A percentile compares a stretch with the other conserved stretches of the same genome.
These are phyloP conservation scores for Limonomyces culmigenus DNA, from an alignment of 1,284 basidiomycete genomes.

Conservation along the genomic window DNA sequence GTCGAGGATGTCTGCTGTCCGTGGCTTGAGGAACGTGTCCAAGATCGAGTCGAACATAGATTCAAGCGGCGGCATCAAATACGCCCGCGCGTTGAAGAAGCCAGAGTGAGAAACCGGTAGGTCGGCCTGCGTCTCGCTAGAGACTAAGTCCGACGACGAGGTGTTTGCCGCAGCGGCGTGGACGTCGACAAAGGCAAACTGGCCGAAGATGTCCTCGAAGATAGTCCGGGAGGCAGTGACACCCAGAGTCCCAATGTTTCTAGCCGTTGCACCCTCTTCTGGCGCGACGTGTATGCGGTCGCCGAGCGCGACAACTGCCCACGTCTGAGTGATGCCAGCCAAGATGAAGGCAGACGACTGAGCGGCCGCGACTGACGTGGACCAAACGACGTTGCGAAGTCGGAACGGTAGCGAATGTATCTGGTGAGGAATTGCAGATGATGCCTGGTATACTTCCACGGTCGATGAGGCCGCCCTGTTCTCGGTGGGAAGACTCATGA, in stretches of 20 bases:
- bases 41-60: slow-evolving; percentile 63
- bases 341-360: slow-evolving; percentile 28
- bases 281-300: slow-evolving; percentile 26
- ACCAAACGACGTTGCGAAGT: slow-evolving; percentile 32
- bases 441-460: slow-evolving; percentile 10
- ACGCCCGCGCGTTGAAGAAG: slow-evolving; percentile 60
- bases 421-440: slow-evolving; percentile 24
- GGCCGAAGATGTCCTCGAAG: slow-evolving; percentile 77
- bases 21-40: slow-evolving; percentile 36
- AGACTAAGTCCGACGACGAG: slow-evolving; percentile 10
- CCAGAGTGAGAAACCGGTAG: too few species aligned
- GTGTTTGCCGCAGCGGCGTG: slow-evolving; percentile 3
- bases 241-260: slow-evolving; percentile 20
- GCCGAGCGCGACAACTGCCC: slow-evolving; percentile 47
- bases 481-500: slow-evolving; percentile 20
- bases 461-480: slow-evolving; percentile 11
- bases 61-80: slow-evolving; percentile 67
- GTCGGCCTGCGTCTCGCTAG: slow-evolving; percentile 22
- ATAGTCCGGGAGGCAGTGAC: slow-evolving; percentile 33
- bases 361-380: slow-evolving; percentile 15
- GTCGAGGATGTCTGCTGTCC: slow-evolving; percentile 6
- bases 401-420: slow-evolving; percentile 38
- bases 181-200: slow-evolving; percentile 29
- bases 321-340: slow-evolving; percentile 47
- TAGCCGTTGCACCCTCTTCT: slow-evolving; percentile 24